A percentile compares a stretch with the other conserved stretches of the same genome.
Evolutionary conservation across 768 basidiomycete species (phyloP).

Genomic region (Hirschioporus abietinus): DNA sequence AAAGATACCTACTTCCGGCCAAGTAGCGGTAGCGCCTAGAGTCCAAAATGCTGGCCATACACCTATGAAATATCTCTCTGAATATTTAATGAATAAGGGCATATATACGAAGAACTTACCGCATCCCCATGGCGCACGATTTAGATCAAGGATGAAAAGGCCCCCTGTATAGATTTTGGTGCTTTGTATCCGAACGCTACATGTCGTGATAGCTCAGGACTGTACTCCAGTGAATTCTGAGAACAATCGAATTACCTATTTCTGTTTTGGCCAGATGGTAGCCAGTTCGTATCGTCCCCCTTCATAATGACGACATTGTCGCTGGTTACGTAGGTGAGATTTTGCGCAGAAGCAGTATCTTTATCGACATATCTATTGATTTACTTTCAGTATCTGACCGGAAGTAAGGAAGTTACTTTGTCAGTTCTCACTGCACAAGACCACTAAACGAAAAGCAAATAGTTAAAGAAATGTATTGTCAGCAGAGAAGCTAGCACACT

Average conservation of each 20-base stretch:
- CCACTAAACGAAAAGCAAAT: constrained; percentile 42
- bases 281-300: constrained; percentile 60
- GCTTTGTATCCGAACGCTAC: constrained; percentile 75
- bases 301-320: constrained; percentile 68
- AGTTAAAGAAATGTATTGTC: constrained; percentile 13
- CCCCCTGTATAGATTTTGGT: constrained; percentile 63
- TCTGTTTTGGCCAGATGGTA: constrained; percentile 49
- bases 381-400: constrained; percentile 11
- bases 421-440: constrained; percentile 54
- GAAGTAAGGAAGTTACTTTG: not conserved
- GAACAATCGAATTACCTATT: constrained; percentile 42
- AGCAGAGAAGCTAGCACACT: constrained; percentile 17
- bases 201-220: constrained; percentile 7
- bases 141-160: constrained; percentile 78
- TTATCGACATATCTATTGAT: constrained; percentile 53
- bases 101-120: constrained; percentile 39
- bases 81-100: constrained; percentile 5
- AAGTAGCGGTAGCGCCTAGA: constrained; percentile 43
- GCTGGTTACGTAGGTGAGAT: constrained; percentile 52
- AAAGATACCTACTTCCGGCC: constrained; percentile 55
- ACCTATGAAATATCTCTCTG: constrained; percentile 31
- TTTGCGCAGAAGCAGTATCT: constrained; percentile 43
- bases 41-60: constrained; percentile 87
- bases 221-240: constrained; percentile 1
- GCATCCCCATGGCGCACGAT: constrained; percentile 86